Evolutionary conservation across 2,329 filamentous ascomycete genomes (phyloP), one percentile per base, ranked within the genome.

Genomic region (Coniosporium tulheliwenetii): DNA sequence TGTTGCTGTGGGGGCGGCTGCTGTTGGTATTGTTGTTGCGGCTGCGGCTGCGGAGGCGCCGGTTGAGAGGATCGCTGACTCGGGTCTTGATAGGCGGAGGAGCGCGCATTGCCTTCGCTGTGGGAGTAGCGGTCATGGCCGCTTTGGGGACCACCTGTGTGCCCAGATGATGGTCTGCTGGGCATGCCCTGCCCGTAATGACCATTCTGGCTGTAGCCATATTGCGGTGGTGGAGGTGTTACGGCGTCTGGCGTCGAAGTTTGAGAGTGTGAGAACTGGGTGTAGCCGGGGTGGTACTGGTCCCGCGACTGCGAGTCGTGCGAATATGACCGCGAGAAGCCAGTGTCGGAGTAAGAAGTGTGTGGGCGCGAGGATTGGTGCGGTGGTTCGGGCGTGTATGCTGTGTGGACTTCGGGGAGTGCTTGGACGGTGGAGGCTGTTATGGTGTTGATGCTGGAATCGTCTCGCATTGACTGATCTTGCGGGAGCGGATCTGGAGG

Each of bases 341-440:
- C 59, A 7, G 66, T 70, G 54, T 70, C 66, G 33, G 66, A 69
- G 57, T 70, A 69, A n/a, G 64, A 67, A 3, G 66, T 70, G 35
- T 69, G 69, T 40, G 73, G 70, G 12, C 69, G 64, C 39, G 56
- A 49, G 16, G 19, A 26, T 26, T 26, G 19, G 7, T 26, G 19
- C 19, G 19, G 19, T 7, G 19, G 19, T 7, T 26, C 19, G 19
- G 19, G 19, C 3, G 19, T 26, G 19, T 26, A 26, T 26, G 19
- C 19, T 26, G 19, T 26, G 19, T 26, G 19, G 19, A 26, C 19
- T 26, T 26, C 19, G 19, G 19, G 19, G 19, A 26, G 19, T 3
- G 19, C 19, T 26, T 26, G 19, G 19, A 26, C 19, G 19, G 19
- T 26, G 7, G 19, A 26, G 19, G 19, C 19, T 26, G 19, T 26